These are phyloP conservation scores for Cucurbitaria berberidis DNA, from an alignment of 2,329 filamentous ascomycete genomes.

Conservation along the genomic window DNA sequence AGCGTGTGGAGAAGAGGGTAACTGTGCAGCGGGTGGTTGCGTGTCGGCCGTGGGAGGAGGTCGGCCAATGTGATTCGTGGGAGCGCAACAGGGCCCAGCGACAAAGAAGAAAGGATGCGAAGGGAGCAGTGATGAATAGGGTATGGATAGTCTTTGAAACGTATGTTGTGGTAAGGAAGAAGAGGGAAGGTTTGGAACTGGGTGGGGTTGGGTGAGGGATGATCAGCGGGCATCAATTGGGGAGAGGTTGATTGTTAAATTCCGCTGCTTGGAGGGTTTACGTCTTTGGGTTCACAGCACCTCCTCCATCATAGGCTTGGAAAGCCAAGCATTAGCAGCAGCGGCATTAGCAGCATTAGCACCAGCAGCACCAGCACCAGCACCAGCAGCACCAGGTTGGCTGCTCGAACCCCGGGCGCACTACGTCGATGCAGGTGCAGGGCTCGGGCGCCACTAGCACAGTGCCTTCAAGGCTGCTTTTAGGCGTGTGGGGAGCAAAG, in stretches of 20 bases:
- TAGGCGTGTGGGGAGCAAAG: conserved; percentile 30
- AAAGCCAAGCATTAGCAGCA: conserved; percentile 42
- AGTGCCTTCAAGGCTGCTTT: conserved; percentile 39
- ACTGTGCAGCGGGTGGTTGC: conserved; percentile 32
- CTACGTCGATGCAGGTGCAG: conserved; percentile 36
- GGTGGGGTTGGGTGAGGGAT: conserved; percentile 37
- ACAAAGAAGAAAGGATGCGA: conserved; percentile 47
- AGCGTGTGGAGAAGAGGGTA: conserved; percentile 42
- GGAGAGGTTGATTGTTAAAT: conserved; percentile 44
- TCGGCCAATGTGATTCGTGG: conserved; percentile 34
- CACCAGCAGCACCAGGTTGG: conserved; percentile 42
- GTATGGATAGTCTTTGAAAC: conserved; percentile 39
- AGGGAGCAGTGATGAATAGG: conserved; percentile 33
- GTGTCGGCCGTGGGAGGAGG: conserved; percentile 33
- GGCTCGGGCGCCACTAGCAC: conserved; percentile 29
- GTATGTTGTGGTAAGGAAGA: conserved; percentile 27
- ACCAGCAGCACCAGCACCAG: too few relatives aligned
- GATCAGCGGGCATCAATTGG: conserved; percentile 44
- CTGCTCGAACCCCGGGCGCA: conserved; percentile 37
- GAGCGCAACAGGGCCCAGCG: conserved; percentile 29
- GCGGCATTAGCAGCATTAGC: too few relatives aligned
- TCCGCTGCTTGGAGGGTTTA: conserved; percentile 37
- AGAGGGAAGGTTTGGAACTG: conserved; percentile 36
- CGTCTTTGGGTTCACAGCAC: conserved; percentile 43
- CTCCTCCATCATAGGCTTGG: conserved; percentile 49